Base-by-base conservation (phyloP, 2,329 filamentous ascomycete species). In the Aspergillus neoniger region DNA sequence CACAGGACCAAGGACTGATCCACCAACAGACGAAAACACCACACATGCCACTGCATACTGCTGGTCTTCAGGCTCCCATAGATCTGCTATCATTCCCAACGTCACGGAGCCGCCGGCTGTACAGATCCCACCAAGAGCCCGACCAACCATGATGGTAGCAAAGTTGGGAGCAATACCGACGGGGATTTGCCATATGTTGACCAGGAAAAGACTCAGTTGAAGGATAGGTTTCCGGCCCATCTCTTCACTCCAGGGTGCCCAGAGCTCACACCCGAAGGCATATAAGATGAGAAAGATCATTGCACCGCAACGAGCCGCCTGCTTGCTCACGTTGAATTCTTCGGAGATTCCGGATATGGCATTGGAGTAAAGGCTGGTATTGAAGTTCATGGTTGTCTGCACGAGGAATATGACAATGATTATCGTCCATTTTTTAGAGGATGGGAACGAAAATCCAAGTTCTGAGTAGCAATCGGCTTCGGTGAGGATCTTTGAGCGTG, bases 231-330 rank as follows among this genome's bases (percentile, higher is more conserved):
- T 90, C 53, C 91, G 86, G 21, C 91, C 91, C 53, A 94, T 81
- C 70, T 95, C 91, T 73, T 96, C 91, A 48, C 86, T 90, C 90
- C 91, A 95, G 0, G 91, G 91, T 0, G 91, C 91, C 91, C 91
- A 95, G 0, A 94, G 82, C 74, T 95, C 91, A 73, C 91, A 95
- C 32, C 91, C 91, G 72, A 95, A 93, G 39, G 91, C 91, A 73
- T 96, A 95, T 2, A 88, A 76, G 53, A 95, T 83, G 39, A 96
- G 78, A 77, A 94, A 95, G 64, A 92, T 85, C 78, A 90, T 88
- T 62, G 90, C 89, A 72, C 91, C 91, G 58, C 86, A 84, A 57
- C 90, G 85, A 4, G 88, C 90, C 3, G 84, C 86, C 73, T 91
- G 89, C 23, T 79, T 79, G 63, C 86, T 89, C 62, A 94, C 87